Evolutionary conservation across 352 stramenopile species (phyloP), one percentile per base, ranked within the genome.

Genomic region (Phytophthora macrochlamydospora): DNA sequence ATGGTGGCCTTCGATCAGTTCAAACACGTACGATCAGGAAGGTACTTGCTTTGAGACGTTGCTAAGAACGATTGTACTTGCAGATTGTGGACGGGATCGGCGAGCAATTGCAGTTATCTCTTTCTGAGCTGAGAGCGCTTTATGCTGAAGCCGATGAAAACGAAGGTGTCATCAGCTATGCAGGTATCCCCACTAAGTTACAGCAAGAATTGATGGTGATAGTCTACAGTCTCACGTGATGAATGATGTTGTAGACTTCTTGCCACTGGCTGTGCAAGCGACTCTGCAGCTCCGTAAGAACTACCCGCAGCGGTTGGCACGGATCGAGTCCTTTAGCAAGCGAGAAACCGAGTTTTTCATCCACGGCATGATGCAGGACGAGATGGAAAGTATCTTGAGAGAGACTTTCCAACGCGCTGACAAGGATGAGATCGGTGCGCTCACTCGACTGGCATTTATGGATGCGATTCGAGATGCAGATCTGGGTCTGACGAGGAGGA

Each of bases 351-450:
- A 89, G 38, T 65, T 78, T 33, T 79, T 94, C 42, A 54, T 92
- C n/a, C 86, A 94, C 60, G 84, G 86, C 33, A 85, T 93, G 73
- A 85, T 87, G 76, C 86, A 90, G 50, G 86, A 94, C 54, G 86
- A 94, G 51, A 79, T 91, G 53, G 86, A 94, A 51, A 91, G 81
- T 67, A 73, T 93, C 28, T 61, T 94, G 56, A 77, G 81, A 2
- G 86, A 94, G 56, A 90, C 87, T 64, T 88, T 94, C 55, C 83
- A 90, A 56, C 84, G 85, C 29, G 61, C 76, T 5, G 86, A 93
- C 50, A 59, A 77, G 0, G 78, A 90, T 48, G 81, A 91, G 33
- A 59, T 55, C 3, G 86, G 86, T 4, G 73, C 60, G 9, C 31
- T 93, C 7, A 58, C 43, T 8, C 76, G 83, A 11, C 13, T 81